phyloP scores from a whole-genome alignment of 257 asterid species.

The Solanum medicagineum region DNA sequence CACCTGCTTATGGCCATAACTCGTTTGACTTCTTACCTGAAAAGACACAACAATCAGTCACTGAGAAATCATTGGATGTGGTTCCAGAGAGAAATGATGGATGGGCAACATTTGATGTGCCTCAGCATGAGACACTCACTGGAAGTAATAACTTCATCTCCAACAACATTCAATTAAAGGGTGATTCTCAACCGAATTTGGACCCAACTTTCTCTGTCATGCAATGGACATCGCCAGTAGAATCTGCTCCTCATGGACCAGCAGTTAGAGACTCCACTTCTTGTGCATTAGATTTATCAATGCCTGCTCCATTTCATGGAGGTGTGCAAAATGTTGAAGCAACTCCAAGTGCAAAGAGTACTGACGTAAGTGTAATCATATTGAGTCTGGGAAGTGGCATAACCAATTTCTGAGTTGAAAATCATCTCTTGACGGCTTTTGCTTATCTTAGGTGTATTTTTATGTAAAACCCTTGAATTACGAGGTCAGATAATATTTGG shows the following conservation, averaged over 20 bases:
- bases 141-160: neutral
- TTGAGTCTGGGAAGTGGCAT: neutral
- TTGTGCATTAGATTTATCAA: slow-evolving; percentile 1
- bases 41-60: neutral
- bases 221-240: slow-evolving; percentile 14
- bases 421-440: neutral
- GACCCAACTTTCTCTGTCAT: slow-evolving; percentile 21
- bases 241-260: slow-evolving; percentile 3
- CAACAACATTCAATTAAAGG: neutral
- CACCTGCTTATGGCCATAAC: slow-evolving; percentile 36
- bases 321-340: slow-evolving; percentile 2
- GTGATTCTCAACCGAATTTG: neutral
- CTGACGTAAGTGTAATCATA: slow-evolving; percentile 5
- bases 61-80: neutral
- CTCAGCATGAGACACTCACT: neutral
- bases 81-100: slow-evolving; percentile 2
- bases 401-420: neutral
- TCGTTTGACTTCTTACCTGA: slow-evolving; percentile 8
- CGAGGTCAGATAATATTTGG: neutral
- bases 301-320: slow-evolving; percentile 5
- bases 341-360: slow-evolving; percentile 3
- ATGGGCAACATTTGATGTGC: slow-evolving; percentile 7
- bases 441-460: neutral
- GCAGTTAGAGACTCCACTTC: neutral
- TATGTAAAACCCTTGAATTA: neutral